phyloP scores from a whole-genome alignment of 1,139 yeast species.

The Lodderomyces beijingensis region DNA sequence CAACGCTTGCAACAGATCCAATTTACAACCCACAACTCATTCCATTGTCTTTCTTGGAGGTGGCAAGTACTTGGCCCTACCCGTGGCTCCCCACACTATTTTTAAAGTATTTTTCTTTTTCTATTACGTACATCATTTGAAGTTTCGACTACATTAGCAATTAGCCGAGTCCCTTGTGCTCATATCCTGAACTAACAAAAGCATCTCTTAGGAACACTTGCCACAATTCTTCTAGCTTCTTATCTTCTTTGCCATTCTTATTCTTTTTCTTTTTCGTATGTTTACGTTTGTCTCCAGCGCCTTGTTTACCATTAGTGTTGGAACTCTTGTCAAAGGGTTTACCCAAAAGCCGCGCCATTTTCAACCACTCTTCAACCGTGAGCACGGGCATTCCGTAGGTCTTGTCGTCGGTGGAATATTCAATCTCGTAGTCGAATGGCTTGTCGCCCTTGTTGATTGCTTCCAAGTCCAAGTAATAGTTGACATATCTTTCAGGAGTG shows the following conservation, averaged over 20 bases:
- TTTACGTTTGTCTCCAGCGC: slow-evolving; percentile 2
- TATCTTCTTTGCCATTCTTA: slow-evolving; percentile 11
- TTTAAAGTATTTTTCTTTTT: not conserved
- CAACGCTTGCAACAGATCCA: no score
- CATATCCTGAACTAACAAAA: slow-evolving; percentile 63
- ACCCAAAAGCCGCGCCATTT: slow-evolving; percentile 52
- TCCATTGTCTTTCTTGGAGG: no score
- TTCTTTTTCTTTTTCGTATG: slow-evolving; percentile 12
- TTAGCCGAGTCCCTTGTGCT: slow-evolving; percentile 38
- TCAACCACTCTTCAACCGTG: slow-evolving; percentile 57
- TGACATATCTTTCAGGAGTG: slow-evolving; percentile 68
- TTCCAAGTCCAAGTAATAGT: slow-evolving; percentile 63
- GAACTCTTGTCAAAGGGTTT: slow-evolving; percentile 18
- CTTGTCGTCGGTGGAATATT: slow-evolving; percentile 63
- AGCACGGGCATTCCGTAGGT: slow-evolving; percentile 53
- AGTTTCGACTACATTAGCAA: no score
- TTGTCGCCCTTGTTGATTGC: slow-evolving; percentile 44
- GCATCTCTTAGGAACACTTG: slow-evolving; percentile 43
- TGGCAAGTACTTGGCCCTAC: no score
- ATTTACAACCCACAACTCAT: no score
- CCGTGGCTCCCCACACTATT: no score
- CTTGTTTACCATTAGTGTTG: slow-evolving; percentile 6
- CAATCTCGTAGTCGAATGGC: slow-evolving; percentile 55
- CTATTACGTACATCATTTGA: not conserved
- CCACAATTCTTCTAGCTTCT: slow-evolving; percentile 37